Evolutionary conservation across 2,329 filamentous ascomycete species (phyloP).

Genomic region (Fusarium sp.): DNA sequence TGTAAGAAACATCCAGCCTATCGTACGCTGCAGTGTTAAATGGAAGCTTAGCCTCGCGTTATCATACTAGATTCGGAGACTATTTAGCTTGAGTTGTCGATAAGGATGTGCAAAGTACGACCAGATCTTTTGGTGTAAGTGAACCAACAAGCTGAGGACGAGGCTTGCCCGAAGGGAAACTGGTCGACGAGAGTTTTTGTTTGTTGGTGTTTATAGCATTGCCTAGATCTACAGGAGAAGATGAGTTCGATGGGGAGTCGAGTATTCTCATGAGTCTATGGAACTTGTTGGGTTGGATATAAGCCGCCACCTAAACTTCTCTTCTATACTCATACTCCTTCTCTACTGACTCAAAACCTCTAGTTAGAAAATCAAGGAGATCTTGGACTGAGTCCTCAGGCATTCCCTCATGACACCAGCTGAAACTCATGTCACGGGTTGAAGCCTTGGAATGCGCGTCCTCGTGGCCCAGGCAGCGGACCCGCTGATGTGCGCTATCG

Average conservation of each 20-base stretch:
- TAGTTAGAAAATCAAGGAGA: too few relatives aligned
- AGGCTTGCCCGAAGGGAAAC: neutral
- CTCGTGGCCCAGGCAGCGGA: conserved; percentile 27
- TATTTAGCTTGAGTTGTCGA: neutral
- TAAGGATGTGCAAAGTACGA: neutral
- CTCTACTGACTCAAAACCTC: neutral
- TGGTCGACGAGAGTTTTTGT: neutral
- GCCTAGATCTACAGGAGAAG: neutral
- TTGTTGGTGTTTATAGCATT: rapidly evolving
- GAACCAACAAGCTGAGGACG: neutral
- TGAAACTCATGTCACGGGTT: conserved; percentile 11
- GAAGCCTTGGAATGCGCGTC: conserved; percentile 12
- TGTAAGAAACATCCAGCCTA: neutral
- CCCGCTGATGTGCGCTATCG: conserved; percentile 28
- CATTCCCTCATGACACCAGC: neutral
- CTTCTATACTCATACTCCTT: too few relatives aligned
- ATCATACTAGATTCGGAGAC: conserved; percentile 25
- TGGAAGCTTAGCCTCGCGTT: conserved; percentile 14
- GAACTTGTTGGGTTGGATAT: neutral
- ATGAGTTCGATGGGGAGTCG: neutral
- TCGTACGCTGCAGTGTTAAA: neutral
- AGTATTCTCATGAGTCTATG: neutral
- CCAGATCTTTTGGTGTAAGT: neutral
- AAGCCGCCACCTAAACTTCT: too few relatives aligned
- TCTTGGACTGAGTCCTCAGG: neutral